Conservation (phyloP, 176 grass and related monocot species). For the Phyllostachys edulis region DNA sequence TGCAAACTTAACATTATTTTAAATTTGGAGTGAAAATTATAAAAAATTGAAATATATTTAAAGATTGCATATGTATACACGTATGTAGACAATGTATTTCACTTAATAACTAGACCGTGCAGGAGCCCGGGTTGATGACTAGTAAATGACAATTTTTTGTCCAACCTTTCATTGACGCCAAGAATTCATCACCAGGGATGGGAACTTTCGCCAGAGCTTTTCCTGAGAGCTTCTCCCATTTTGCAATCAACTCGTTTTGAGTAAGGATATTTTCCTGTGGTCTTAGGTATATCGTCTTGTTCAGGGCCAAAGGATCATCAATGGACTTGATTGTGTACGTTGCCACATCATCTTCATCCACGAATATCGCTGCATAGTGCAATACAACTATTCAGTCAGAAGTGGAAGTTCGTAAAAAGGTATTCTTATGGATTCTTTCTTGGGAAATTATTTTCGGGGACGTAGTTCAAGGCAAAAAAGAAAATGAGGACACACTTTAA, state of each 20-base stretch:
- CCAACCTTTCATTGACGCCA: slow-evolving; percentile 53
- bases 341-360: slow-evolving; percentile 50
- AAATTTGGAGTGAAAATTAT: too few relatives aligned
- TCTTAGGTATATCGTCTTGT: slow-evolving; percentile 62
- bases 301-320: slow-evolving; percentile 51
- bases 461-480: too few relatives aligned
- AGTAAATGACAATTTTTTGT: too few relatives aligned
- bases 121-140: too few relatives aligned
- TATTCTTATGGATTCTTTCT: too few relatives aligned
- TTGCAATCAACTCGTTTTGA: slow-evolving; percentile 50
- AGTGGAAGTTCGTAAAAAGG: neutral
- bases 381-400: neutral
- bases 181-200: slow-evolving; percentile 40
- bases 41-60: too few relatives aligned
- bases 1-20: too few relatives aligned
- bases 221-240: slow-evolving; percentile 60
- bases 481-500: too few relatives aligned
- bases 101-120: too few relatives aligned
- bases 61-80: too few relatives aligned
- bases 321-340: slow-evolving; percentile 53
- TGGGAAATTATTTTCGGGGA: too few relatives aligned
- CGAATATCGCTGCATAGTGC: slow-evolving; percentile 25
- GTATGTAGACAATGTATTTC: too few relatives aligned
- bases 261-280: slow-evolving; percentile 50
- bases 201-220: slow-evolving; percentile 43